Evolutionary conservation across 257 asterid species (phyloP), one percentile per base, ranked within the genome.

Genomic region (Pogostemon cablin): DNA sequence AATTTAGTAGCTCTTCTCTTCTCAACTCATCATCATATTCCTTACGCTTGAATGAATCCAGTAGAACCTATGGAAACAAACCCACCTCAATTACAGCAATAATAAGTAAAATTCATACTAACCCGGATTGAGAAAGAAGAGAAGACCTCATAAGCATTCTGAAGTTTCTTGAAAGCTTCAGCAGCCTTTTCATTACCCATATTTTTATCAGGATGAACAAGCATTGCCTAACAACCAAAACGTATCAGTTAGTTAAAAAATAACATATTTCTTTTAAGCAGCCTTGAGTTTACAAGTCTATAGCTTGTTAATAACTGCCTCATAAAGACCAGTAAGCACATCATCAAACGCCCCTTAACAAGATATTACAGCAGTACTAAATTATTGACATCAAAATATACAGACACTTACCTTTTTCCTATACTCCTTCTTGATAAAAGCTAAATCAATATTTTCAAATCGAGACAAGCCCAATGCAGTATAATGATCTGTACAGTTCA

Each of bases 151-250:
- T 95, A 95, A 72, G 98, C 99, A 77, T 91, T 95, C 81, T 95
- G 99, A 80, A 95, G 98, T 79, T 91, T 95, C 86, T 87, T 85
- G 81, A 95, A 95, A 78, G 99, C 99, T 81, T 95, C 99, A 37
- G 84, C 99, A 76, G 99, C 96, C 84, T 79, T 91, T 80, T 88
- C 98, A 60, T 95, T 87, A 52, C 99, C 96, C 96, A 95, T 87
- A 76, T 95, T 95, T 85, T 95, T 95, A 84, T 95, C 99, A 58
- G 99, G 99, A 81, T 95, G 99, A 44, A 95, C 99, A 76, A 95
- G 90, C 95, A 95, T 95, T 76, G 98, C 99, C 99, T 95, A 76
- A 82, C 25, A 75, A 80, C 53, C 41, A 62, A 75, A 74, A 76
- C 58, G 12, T 50, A 74, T 50, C 42, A 38, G 39, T 72, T 58